Evolutionary conservation across 2,329 filamentous ascomycete species (phyloP), one percentile per base, ranked within the genome.

Genomic region (Aspergillus aculeatus): DNA sequence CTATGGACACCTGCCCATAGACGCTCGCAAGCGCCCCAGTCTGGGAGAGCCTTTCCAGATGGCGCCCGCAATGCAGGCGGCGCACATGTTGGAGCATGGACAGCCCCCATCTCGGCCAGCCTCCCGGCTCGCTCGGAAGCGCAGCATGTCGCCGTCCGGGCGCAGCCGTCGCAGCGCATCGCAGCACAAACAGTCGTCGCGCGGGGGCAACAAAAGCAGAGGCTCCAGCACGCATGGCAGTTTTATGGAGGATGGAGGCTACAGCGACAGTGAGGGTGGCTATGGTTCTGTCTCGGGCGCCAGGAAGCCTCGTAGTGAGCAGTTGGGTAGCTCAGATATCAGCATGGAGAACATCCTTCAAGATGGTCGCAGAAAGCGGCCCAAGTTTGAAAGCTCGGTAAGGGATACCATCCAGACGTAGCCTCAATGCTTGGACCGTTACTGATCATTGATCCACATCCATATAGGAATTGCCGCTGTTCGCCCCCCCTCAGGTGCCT

Each of bases 261-360:
- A 95, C 76, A 96, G 91, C 78, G 96, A 93, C 75, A 93, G 90
- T 68, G 92, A 96, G 66, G 89, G 88, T 62, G 91, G 88, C 29
- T 85, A 90, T 62, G 89, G 86, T 66, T 93, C 91, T 57, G 83
- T 89, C 53, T 82, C 82, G 16, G 84, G 84, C 66, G 89, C 89
- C 60, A 88, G 90, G 70, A 90, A 90, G 75, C 86, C 84, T 68
- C 92, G 91, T 76, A 87, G 83, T 65, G 93, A 97, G 70, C 89
- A 92, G 65, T 86, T 96, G 70, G 92, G 91, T 52, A 97, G 92
- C 74, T 96, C 95, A 16, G 95, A 99, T 69, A 99, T 99, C 72
- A 98, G 94, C 75, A 86, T 97, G 68, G 93, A 97, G 69, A 99
- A 99, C 75, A 98, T 99, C 76, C 90, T 99, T 62, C 94, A 98